Conservation (phyloP, 805 yeast species). For the Cyberlindnera maritima region DNA sequence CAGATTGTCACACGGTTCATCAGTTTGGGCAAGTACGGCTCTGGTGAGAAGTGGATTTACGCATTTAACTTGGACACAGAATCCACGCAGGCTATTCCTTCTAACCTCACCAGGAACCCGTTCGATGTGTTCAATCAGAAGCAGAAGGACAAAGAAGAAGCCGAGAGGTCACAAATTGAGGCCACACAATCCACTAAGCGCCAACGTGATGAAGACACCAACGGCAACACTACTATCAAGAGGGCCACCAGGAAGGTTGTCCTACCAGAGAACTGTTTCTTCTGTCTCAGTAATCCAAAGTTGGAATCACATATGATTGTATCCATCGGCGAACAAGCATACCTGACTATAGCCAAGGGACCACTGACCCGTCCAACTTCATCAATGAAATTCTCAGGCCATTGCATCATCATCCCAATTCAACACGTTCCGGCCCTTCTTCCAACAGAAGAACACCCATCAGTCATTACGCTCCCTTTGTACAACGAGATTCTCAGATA, state of each 20-base stretch:
- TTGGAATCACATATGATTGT: conserved; percentile 78
- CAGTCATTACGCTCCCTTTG: conserved; percentile 30
- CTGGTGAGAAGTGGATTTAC: conserved; percentile 66
- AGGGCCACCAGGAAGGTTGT: conserved; percentile 35
- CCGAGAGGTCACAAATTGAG: conserved; percentile 11
- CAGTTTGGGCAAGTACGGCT: conserved; percentile 58
- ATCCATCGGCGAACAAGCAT: conserved; percentile 63
- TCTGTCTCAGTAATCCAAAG: conserved; percentile 78
- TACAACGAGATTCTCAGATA: conserved; percentile 46
- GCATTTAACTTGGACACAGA: conserved; percentile 53
- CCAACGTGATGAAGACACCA: conserved; percentile 6
- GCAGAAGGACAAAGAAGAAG: conserved; percentile 3
- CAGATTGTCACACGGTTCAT: conserved; percentile 56
- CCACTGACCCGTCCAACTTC: conserved; percentile 61
- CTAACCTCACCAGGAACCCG: conserved; percentile 33
- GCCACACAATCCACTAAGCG: conserved; percentile 5
- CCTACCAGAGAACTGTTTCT: conserved; percentile 66
- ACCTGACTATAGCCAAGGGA: conserved; percentile 81
- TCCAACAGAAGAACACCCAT: conserved; percentile 21
- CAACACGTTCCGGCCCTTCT: conserved; percentile 57
- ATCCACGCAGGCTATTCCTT: conserved; percentile 23
- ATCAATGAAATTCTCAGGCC: conserved; percentile 65
- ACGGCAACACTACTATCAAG: conserved; percentile 6
- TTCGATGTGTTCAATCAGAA: conserved; percentile 12
- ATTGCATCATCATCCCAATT: conserved; percentile 76